Evolutionary conservation across 441 rosid genomes (phyloP), one percentile per base, ranked within the genome.

Genomic region (Gossypium schwendimanii): DNA sequence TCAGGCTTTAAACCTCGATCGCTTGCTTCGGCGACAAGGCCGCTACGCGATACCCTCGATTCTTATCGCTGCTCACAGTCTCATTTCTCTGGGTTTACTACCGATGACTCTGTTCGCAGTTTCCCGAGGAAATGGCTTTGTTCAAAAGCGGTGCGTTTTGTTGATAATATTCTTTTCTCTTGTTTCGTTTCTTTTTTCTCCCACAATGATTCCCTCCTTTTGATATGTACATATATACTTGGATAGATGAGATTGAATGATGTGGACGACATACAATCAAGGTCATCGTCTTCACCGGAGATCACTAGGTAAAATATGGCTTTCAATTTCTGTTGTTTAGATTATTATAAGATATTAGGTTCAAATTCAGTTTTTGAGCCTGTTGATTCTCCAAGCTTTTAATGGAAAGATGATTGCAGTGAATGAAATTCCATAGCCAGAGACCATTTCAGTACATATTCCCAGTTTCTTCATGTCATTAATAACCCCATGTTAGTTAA

Each of bases 1-100:
- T 18, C 77, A 77, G 81, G 81, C 2, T 69, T 55, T 1, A 77
- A 73, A 72, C 64, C 57, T 58, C 63, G 73, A 36, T 75, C 69
- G 4, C 18, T 69, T 15, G 60, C 65, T 9, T 77, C 75, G 7
- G 21, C 79, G 21, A 58, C 53, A 28, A 60, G 57, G 71, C 59
- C 69, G 45, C 55, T 61, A 2, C 0, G 33, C 1, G 73, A 18
- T 7, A 36, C 31, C 3, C 33, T 63, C 18, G 69, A 47, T 14
- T 59, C 53, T 33, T 77, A 44, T 49, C 74, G 20, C 3, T 15
- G 12, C 53, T 69, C 77, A 3, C 24, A 12, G 26, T 69, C 80
- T 6, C 18, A 36, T 26, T 54, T 73, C 41, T 73, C 76, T 52
- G 62, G 17, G 15, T 31, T 44, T 64, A 21, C 54, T 64, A 21